These are phyloP conservation scores for Linum lewisii DNA, from an alignment of 345 rosid species.

Conservation along the genomic window DNA sequence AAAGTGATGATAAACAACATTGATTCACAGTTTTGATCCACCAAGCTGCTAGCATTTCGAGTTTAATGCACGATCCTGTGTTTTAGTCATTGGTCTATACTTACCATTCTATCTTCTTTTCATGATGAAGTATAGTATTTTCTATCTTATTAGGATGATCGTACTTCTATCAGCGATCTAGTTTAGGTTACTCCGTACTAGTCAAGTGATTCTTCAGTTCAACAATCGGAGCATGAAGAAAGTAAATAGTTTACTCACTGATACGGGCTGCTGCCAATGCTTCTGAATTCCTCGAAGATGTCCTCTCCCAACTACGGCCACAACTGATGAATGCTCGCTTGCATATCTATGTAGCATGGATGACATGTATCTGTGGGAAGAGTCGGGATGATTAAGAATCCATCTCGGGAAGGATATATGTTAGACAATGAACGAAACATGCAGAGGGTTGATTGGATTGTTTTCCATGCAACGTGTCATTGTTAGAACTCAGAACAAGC, in stretches of 20 bases:
- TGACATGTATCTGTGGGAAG: constrained; percentile 73
- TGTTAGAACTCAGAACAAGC: constrained; percentile 3
- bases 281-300: constrained; percentile 81
- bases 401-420: background rate
- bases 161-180: no score
- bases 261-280: constrained; percentile 78
- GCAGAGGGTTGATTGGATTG: no score
- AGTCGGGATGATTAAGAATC: background rate
- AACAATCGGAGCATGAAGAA: background rate
- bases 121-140: no score
- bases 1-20: no score
- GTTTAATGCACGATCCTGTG: no score
- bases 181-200: background rate
- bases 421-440: background rate
- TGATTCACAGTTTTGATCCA: no score
- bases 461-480: no score
- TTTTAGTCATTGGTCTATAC: no score
- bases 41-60: no score
- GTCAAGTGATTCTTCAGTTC: background rate
- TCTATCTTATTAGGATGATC: no score
- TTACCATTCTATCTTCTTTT: no score
- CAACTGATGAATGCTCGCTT: constrained; percentile 67
- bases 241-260: constrained; percentile 26
- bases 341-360: constrained; percentile 54
- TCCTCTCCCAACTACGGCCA: constrained; percentile 98